Evolutionary conservation across 257 asterid species (phyloP), one percentile per base, ranked within the genome.

Genomic region (Avicennia marina): DNA sequence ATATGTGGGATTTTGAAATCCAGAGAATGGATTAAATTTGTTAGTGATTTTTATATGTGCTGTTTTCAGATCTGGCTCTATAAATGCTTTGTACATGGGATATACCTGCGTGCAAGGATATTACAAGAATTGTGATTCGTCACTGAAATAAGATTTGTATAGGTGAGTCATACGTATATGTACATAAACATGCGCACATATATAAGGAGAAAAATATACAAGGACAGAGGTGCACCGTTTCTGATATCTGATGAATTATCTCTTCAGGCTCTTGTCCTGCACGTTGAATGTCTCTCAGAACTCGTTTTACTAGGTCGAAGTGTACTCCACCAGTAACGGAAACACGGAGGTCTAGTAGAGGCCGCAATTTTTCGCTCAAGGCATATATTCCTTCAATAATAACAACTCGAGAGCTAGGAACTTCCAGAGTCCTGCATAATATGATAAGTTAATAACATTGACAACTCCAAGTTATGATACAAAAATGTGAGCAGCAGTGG

Each of bases 321-420:
- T 93, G 99, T 74, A 93, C 97, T 53, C 99, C 99, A 53, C 97
- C 99, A n/a, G 99, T 93, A 60, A 93, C 97, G 68, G 96, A 93
- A 36, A 89, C 99, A 65, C 97, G 97, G 38, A 93, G 96, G 66
- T 93, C 99, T 53, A 93, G 67, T 41, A 80, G 59, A 64, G 96
- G 99, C 53, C 97, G 72, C 61, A 93, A 69, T 62, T 84, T 89
- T 43, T 86, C 96, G 26, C 99, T 86, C 83, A 93, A 74, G 40
- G 99, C 99, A 74, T 89, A 93, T 64, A 93, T 93, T 59, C 99
- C 99, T 82, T 93, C 99, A 11, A 93, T 77, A 6, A 93, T 69
- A 27, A 93, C 84, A n/a, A 93, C 73, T 50, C 95, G 78, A 43
- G 99, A 93, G 73, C 86, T 86, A 33, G 99, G 99, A 66, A 75